Base-by-base conservation (phyloP, 768 basidiomycete species). In the Amanita fuliginea region DNA sequence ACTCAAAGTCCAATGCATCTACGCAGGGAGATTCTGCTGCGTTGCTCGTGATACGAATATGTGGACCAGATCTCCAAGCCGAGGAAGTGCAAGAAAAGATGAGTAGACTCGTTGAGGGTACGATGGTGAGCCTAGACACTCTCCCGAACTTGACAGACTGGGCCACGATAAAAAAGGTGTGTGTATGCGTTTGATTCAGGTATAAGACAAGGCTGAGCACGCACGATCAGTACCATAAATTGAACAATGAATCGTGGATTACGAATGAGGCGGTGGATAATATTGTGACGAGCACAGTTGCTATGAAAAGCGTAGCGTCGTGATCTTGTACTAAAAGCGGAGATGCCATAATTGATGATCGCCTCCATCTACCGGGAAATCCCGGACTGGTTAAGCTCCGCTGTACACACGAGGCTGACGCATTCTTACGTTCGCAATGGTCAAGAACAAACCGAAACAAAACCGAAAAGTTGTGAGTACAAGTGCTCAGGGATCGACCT, bases 281-380 rank as follows among this genome's bases (percentile, higher is more conserved):
- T 51, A 77, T 92, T 28, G 84, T 86, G 6, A 67, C 76, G n/a
- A 89, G 84, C 53, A 71, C 78, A 7, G 86, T 90, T 4, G 89
- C 89, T 41, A 83, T 83, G 77, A 93, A 92, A 65, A 78, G 71
- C 43, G 85, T 91, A 42, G 67, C 69, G 3, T 33, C 47, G 11
- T 48, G 39, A 48, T 19, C 9, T 5, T 26, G 26, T 6, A 26
- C 26, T 6, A 26, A 26, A 26, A 26, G 5, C 26, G 4, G 22
- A 22, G 22, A 4, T 22, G 22, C 22, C 22, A 22, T 22, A 4
- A 22, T 22, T 22, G 3, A 4, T 2, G 3, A 22, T n/a, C n/a
- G n/a, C n/a, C n/a, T n/a, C n/a, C n/a, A n/a, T n/a, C n/a, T n/a
- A n/a, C 28, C 28, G 28, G 28, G 8, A 8, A 28, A 28, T 28